phyloP scores from a whole-genome alignment of 352 stramenopile genomes.

The Pseudoperonospora humuli region DNA sequence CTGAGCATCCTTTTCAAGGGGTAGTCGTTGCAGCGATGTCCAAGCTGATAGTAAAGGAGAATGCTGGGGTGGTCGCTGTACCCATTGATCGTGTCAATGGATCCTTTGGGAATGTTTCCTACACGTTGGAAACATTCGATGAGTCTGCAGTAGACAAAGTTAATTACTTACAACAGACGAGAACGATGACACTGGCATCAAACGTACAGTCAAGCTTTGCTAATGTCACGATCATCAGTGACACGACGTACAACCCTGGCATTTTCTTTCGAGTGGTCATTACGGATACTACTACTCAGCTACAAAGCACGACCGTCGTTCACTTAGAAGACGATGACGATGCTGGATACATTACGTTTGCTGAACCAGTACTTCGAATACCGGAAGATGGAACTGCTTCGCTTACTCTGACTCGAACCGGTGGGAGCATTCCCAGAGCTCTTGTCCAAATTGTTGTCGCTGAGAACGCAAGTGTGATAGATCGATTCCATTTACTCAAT shows the following conservation, averaged over 20 bases:
- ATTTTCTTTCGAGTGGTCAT: conserved; percentile 39
- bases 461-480: conserved; percentile 6
- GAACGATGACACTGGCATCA: conserved; percentile 12
- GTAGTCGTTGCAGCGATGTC: conserved; percentile 16
- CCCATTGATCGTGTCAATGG: conserved; percentile 39
- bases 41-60: conserved; percentile 25
- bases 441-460: conserved; percentile 22
- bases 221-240: conserved; percentile 33
- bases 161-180: conserved; percentile 26
- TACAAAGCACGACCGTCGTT: conserved; percentile 25
- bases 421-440: conserved; percentile 20
- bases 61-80: conserved; percentile 17
- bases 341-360: conserved; percentile 44
- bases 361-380: background rate
- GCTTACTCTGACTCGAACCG: conserved; percentile 24
- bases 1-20: conserved; percentile 27
- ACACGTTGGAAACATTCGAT: conserved; percentile 28
- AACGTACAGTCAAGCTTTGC: conserved; percentile 27
- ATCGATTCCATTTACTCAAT: conserved; percentile 34
- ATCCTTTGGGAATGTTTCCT: conserved; percentile 35
- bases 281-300: conserved; percentile 15
- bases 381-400: conserved; percentile 29
- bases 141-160: conserved; percentile 21
- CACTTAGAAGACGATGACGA: conserved; percentile 44
- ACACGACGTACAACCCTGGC: conserved; percentile 31